These are phyloP conservation scores for Hypoxylon sp. DNA, from an alignment of 2,329 filamentous ascomycete genomes.

Conservation along the genomic window DNA sequence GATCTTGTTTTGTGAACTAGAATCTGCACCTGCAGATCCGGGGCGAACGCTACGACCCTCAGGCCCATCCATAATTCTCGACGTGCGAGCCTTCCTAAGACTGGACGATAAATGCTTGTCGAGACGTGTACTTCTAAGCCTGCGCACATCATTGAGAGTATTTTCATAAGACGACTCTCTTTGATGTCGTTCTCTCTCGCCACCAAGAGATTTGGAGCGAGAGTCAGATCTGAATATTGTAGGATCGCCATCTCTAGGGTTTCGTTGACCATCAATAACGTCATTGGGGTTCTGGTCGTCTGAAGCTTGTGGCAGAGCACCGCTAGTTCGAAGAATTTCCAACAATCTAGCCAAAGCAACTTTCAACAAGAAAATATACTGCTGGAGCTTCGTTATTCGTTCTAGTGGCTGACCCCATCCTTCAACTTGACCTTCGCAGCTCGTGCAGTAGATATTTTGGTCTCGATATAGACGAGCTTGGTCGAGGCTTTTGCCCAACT, in stretches of 20 bases:
- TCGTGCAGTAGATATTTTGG: slow-evolving; percentile 78
- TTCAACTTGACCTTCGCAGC: slow-evolving; percentile 72
- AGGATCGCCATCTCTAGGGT: slow-evolving; percentile 63
- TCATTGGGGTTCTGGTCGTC: slow-evolving; percentile 79
- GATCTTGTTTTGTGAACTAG: slow-evolving; percentile 67
- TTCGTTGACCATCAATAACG: slow-evolving; percentile 73
- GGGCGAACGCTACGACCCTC: slow-evolving; percentile 77
- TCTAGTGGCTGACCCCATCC: slow-evolving; percentile 73
- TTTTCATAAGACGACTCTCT: slow-evolving; percentile 90
- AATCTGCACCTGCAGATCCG: slow-evolving; percentile 76
- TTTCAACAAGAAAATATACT: slow-evolving; percentile 93
- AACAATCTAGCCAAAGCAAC: slow-evolving; percentile 92
- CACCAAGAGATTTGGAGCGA: slow-evolving; percentile 81
- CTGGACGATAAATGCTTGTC: slow-evolving; percentile 96
- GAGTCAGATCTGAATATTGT: slow-evolving; percentile 74
- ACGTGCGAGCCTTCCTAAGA: slow-evolving; percentile 89
- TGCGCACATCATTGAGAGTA: slow-evolving; percentile 93
- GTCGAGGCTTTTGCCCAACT: slow-evolving; percentile 77
- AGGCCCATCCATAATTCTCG: slow-evolving; percentile 91
- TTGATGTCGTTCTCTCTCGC: slow-evolving; percentile 72
- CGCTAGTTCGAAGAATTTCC: slow-evolving; percentile 86
- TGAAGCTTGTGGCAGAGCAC: slow-evolving; percentile 81
- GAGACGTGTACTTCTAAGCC: slow-evolving; percentile 91
- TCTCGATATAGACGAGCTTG: slow-evolving; percentile 81
- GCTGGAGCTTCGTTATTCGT: slow-evolving; percentile 86